Evolutionary conservation across 768 basidiomycete species (phyloP), one percentile per base, ranked within the genome.

Genomic region (Hygrophoropsis aurantiaca): DNA sequence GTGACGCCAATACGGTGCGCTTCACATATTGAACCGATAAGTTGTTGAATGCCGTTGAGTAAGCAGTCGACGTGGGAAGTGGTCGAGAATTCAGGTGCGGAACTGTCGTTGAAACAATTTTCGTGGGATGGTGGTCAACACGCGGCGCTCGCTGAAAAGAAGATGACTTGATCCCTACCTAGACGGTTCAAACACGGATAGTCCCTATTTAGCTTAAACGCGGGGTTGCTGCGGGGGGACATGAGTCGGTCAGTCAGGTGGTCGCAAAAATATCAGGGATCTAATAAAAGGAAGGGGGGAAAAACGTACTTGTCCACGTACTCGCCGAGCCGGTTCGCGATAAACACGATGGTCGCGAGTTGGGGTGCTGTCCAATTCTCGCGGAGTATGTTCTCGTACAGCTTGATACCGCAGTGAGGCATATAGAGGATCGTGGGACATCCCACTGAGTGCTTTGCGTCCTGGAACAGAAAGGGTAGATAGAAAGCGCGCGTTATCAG

Each of bases 361-460:
- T 66, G 65, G 23, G 70, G 69, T 23, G 49, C 58, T 38, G 70
- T 65, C 82, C 84, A 85, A 59, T 87, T 88, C 11, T 74, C 73
- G 47, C 74, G 73, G 46, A 90, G 64, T 37, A 88, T 58, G 53
- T 67, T 73, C 59, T 90, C 85, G 61, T 89, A 87, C 21, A 90
- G 72, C 50, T 74, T 74, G 63, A 85, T 58, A 58, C 87, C 85
- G 60, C 88, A 89, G 63, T 90, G 87, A 18, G 86, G 87, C 85
- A 89, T 87, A 67, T 80, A 88, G 44, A 83, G 69, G 45, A 90
- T 70, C 39, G 85, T 87, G 52, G 82, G 80, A 46, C 53, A 42
- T 21, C 54, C 51, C 39, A 69, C 27, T 13, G 49, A 45, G 47
- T 74, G 62, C 44, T 60, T 61, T 19, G 62, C 64, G 20, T 59